Percentiles rank a stretch among this genome's conserved stretches.
These are phyloP conservation scores for Xylaria sp. DNA, from an alignment of 2,329 filamentous ascomycete species.

Conservation along the genomic window DNA sequence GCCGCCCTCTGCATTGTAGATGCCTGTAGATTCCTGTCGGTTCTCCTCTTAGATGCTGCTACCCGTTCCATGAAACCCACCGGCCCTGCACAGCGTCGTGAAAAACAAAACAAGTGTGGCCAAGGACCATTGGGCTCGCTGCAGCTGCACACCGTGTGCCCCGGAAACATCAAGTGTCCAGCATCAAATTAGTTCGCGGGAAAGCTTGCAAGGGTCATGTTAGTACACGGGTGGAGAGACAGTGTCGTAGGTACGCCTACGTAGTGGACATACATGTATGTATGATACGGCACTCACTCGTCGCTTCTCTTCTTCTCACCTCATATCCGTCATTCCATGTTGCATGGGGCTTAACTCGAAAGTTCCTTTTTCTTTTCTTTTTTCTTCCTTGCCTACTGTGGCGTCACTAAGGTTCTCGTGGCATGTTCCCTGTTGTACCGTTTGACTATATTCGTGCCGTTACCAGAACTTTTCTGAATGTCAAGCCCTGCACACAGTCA, in stretches of 20 bases:
- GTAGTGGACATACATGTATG: too few relatives aligned
- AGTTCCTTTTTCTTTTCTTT: neutral
- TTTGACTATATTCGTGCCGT: conserved; percentile 3
- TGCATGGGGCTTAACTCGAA: conserved; percentile 9
- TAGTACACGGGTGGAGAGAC: conserved; percentile 15
- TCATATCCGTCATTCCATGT: neutral
- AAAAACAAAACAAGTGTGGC: conserved; percentile 6
- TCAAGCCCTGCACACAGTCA: neutral
- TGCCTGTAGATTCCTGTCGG: too few relatives aligned
- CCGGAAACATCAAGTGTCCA: conserved; percentile 9
- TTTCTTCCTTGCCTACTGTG: conserved; percentile 3
- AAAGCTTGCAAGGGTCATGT: conserved; percentile 20
- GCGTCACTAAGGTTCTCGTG: conserved; percentile 12
- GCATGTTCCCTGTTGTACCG: conserved; percentile 1
- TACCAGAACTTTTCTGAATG: neutral
- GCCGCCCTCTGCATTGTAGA: too few relatives aligned
- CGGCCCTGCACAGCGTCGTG: conserved; percentile 8
- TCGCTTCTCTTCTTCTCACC: neutral
- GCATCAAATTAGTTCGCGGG: conserved; percentile 20
- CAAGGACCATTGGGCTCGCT: neutral
- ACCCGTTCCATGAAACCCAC: conserved; percentile 22
- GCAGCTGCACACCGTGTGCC: conserved; percentile 25
- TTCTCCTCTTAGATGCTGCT: conserved; percentile 17
- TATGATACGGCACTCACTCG: neutral
- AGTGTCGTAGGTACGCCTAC: neutral